These are phyloP conservation scores for Nakazawaea pomicola DNA, from an alignment of 805 yeast species.

Conservation along the genomic window DNA sequence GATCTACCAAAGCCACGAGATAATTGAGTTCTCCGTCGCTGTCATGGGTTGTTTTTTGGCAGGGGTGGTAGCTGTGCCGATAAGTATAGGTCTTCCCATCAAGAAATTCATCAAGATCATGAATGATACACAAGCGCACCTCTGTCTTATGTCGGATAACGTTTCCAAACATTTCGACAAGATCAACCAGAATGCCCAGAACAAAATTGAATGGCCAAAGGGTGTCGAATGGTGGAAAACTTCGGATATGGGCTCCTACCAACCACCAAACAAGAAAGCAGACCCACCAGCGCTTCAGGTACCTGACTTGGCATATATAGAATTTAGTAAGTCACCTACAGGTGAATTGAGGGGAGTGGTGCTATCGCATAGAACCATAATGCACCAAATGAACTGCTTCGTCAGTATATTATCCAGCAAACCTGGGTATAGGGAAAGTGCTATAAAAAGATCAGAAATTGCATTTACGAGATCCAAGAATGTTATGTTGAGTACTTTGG, in stretches of 20 bases:
- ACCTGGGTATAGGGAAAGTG: conserved; percentile 35
- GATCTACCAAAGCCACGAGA: conserved; percentile 78
- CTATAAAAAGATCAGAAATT: conserved; percentile 48
- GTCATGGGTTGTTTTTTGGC: conserved; percentile 89
- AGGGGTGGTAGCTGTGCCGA: conserved; percentile 92
- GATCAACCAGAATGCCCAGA: conserved; percentile 37
- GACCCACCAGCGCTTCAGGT: conserved; percentile 64
- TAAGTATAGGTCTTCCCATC: conserved; percentile 66
- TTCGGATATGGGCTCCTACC: conserved; percentile 75
- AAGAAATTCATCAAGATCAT: conserved; percentile 70
- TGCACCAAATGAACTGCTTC: conserved; percentile 81
- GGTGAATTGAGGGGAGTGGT: conserved; percentile 94
- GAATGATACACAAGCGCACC: conserved; percentile 66
- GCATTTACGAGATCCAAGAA: conserved; percentile 42
- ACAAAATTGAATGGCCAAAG: conserved; percentile 62
- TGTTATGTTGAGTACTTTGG: conserved; percentile 59
- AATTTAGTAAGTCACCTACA: conserved; percentile 82
- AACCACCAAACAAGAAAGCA: conserved; percentile 48
- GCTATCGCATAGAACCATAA: conserved; percentile 79
- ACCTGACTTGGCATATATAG: conserved; percentile 89
- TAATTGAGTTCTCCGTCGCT: conserved; percentile 81
- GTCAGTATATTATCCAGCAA: conserved; percentile 62
- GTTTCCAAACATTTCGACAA: conserved; percentile 73
- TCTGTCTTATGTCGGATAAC: conserved; percentile 76
- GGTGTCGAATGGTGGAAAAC: conserved; percentile 78